Base-by-base conservation (phyloP, 352 stramenopile species). In the Phytophthora sp. region DNA sequence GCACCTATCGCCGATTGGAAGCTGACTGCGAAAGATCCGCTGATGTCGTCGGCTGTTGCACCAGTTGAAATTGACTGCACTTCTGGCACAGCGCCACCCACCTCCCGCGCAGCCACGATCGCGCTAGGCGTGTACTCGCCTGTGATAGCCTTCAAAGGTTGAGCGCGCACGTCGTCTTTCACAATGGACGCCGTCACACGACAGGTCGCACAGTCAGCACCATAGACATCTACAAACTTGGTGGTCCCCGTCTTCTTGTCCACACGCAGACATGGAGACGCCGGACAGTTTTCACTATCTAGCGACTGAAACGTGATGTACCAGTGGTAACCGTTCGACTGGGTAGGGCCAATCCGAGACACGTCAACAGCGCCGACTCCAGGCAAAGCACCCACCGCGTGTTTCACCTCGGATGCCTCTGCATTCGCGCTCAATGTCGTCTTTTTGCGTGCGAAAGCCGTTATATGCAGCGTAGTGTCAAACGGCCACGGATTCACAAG, bases 251-350 rank as follows among this genome's bases (percentile, higher is more conserved):
- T 79, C 20, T 68, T 59, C 52, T 83, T 89, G 32, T 92, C 82
- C 0, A 78, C 78, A 4, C 65, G 65, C 6, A 92, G 61, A 24
- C 79, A 91, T 7, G 83, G 83, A n/a, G 83, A 85, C 13, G 62
- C 38, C 2, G 81, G 81, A 35, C 79, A 91, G 10, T 56, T 81
- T 18, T 62, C 74, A 23, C 39, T 77, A 0, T 84, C 69, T 11
- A 94, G 76, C 1, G 83, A 92, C 48, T 83, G 34, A 34, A 94
- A 89, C 17, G 86, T 91, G 4, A 94, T 72, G 30, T 69, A 64
- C 86, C 86, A 94, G 2, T 57, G 63, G 57, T 88, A 92, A 2
- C 74, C 86, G 17, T 91, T 88, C 34, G 46, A 44, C 17, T 52
- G 60, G 0, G 84, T 90, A 0, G 83, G 86, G 0, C 86, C 86